A percentile compares a stretch with the other conserved stretches of the same genome.
Evolutionary conservation across 345 rosid genomes (phyloP).

Genomic region (Arabidopsis arenosa): DNA sequence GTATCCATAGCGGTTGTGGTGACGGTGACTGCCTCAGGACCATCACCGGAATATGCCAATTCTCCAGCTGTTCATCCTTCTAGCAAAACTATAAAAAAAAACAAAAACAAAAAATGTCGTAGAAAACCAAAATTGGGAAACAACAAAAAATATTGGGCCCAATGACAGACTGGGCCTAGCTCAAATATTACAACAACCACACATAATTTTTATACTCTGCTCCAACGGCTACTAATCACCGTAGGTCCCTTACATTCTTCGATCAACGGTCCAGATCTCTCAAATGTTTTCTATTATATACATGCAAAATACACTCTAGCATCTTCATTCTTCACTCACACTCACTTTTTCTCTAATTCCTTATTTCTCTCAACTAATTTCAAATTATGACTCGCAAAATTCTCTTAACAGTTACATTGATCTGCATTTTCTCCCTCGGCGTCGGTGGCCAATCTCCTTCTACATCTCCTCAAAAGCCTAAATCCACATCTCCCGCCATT

Average conservation of each 20-base stretch:
- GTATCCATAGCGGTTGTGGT: neutral
- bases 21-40: neutral
- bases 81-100: neutral
- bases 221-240: constrained; percentile 35
- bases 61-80: neutral
- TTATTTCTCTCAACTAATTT: constrained; percentile 30
- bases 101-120: neutral
- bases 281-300: neutral
- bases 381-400: constrained; percentile 35
- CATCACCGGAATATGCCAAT: neutral
- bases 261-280: constrained; percentile 47
- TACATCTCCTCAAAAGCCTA: neutral
- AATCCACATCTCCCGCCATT: constrained; percentile 32
- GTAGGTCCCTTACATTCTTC: constrained; percentile 25
- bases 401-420: constrained; percentile 30
- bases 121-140: neutral
- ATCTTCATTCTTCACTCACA: constrained; percentile 25
- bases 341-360: constrained; percentile 13
- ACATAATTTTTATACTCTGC: neutral
- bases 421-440: constrained; percentile 43
- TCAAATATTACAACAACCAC: neutral
- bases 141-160: constrained; percentile 4
- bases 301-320: neutral
- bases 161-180: constrained; percentile 12
- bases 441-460: constrained; percentile 36